Evolutionary conservation across 345 rosid species (phyloP), one percentile per base, ranked within the genome.

Genomic region (Aethionema arabicum): DNA sequence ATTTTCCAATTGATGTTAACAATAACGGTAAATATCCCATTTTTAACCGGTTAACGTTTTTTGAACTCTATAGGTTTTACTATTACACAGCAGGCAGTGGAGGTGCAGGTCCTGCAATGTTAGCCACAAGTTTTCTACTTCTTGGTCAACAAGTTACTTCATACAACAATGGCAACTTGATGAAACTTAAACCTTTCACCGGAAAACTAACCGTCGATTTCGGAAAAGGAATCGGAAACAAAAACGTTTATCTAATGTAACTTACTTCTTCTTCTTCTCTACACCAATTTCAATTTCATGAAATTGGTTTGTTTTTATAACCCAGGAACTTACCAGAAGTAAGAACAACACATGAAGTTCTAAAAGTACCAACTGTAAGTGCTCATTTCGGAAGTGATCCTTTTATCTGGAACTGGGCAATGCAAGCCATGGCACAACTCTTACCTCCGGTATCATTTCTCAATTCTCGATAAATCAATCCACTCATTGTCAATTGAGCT

Each of bases 31-130:
- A n/a, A n/a, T n/a, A n/a, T n/a, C n/a, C n/a, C n/a, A n/a, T n/a
- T n/a, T n/a, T n/a, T n/a, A n/a, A n/a, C n/a, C n/a, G n/a, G n/a
- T n/a, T n/a, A n/a, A 42, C 6, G 27, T 29, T 16, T 36, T 29
- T 31, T 12, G 41, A 30, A 39, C 13, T 21, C 0, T 16, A 53
- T 83, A 92, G 97, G 79, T 92, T 89, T 80, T 79, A 69, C 51
- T 92, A 92, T 80, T 89, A 82, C 76, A 92, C 99, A 66, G 99
- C 99, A 66, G 97, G 99, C 54, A 85, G 82, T 13, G 97, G 99
- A 1, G 99, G 97, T 57, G 95, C 97, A 67, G 97, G 97, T 60
- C 99, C 99, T 38, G 89, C 99, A 30, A 87, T 89, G 69, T 67
- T 89, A 68, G 96, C 91, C 5, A 85, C 97, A 12, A 92, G 95